Evolutionary conservation across 208 protist species (phyloP).

Genomic region (Trypanosoma vivax): DNA sequence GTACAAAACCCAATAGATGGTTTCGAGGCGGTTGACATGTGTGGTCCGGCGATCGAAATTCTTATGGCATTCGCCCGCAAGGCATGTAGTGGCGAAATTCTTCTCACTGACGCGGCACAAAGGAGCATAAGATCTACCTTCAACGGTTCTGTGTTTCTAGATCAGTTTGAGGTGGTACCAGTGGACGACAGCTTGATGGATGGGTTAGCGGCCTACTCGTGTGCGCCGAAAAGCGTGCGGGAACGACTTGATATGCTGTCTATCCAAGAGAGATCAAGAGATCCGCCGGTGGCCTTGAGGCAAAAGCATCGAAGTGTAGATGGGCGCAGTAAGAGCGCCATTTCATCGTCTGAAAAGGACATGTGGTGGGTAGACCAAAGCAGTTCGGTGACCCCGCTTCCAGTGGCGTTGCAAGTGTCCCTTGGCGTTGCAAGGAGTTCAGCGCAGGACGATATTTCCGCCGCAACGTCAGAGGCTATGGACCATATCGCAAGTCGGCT

Average conservation of each 20-base stretch:
- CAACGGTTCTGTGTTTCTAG: conserved; percentile 44
- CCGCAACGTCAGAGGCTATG: background rate
- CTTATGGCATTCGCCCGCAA: conserved; percentile 32
- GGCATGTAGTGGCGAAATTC: conserved; percentile 54
- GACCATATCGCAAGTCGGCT: background rate
- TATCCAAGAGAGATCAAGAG: too few species aligned
- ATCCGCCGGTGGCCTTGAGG: too few species aligned
- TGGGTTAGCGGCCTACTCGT: background rate
- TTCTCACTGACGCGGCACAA: conserved; percentile 36
- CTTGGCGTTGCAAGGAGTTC: background rate
- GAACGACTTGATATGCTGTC: conserved; percentile 15
- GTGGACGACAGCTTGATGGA: background rate
- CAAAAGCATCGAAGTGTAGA: too few species aligned
- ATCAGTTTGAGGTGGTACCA: conserved; percentile 49
- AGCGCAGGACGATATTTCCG: background rate
- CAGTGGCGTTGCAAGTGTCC: background rate
- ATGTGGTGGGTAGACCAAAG: background rate
- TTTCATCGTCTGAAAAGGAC: background rate
- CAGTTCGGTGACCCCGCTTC: background rate
- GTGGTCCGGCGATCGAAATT: conserved; percentile 50
- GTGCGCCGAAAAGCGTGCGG: conserved; percentile 3
- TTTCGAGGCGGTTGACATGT: conserved; percentile 24
- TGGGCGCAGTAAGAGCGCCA: too few species aligned
- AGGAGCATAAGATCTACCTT: conserved; percentile 20
- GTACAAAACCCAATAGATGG: background rate